A percentile compares a stretch with the other conserved stretches of the same genome.
phyloP scores from a whole-genome alignment of 495 filamentous ascomycete genomes.

The Darksidea phi region DNA sequence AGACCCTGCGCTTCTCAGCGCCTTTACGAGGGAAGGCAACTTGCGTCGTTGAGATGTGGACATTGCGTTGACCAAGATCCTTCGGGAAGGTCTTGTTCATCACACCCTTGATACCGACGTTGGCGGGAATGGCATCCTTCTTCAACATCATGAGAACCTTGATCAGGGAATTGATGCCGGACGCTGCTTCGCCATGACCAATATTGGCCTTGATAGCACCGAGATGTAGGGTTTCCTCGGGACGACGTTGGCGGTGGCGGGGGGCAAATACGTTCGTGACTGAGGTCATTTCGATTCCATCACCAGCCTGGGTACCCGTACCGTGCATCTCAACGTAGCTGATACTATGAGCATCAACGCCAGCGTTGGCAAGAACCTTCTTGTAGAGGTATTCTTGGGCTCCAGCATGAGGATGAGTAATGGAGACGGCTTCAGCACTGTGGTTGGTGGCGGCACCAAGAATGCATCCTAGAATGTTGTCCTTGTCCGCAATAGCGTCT shows the following conservation, averaged over 20 bases:
- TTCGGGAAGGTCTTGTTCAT: constrained; percentile 80
- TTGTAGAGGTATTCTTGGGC: constrained; percentile 50
- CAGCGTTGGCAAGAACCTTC: constrained; percentile 47
- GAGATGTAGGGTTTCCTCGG: constrained; percentile 71
- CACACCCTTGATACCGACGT: constrained; percentile 81
- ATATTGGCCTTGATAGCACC: constrained; percentile 88
- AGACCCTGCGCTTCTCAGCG: constrained; percentile 61
- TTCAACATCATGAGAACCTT: constrained; percentile 88
- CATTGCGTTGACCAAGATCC: constrained; percentile 70
- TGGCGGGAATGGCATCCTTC: constrained; percentile 78
- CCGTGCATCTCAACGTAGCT: constrained; percentile 56
- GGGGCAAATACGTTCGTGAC: constrained; percentile 77
- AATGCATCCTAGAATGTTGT: constrained; percentile 51
- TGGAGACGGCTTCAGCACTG: constrained; percentile 47
- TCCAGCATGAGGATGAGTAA: constrained; percentile 52
- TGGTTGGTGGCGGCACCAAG: constrained; percentile 48
- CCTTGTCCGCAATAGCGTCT: constrained; percentile 51
- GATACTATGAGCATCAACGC: constrained; percentile 51
- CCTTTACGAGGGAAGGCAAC: constrained; percentile 64
- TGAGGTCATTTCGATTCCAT: constrained; percentile 48
- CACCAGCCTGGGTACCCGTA: constrained; percentile 50
- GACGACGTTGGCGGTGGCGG: constrained; percentile 58
- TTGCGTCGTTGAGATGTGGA: constrained; percentile 62
- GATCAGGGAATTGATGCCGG: constrained; percentile 76
- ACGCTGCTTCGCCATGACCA: constrained; percentile 86